Evolutionary conservation across 2,329 filamentous ascomycete genomes (phyloP).

Genomic region (Aspergillus amoenus): DNA sequence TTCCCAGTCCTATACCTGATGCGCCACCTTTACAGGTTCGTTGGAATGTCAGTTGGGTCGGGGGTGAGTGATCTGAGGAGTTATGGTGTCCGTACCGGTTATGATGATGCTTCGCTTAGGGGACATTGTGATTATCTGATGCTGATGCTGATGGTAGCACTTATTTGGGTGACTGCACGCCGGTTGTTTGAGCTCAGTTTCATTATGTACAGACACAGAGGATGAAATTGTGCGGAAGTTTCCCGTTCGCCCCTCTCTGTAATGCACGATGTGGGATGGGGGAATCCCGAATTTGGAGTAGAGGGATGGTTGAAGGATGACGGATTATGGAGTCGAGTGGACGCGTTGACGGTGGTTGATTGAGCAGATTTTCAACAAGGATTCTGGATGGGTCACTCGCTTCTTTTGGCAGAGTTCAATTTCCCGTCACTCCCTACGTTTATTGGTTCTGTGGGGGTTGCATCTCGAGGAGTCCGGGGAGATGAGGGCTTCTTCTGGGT

Average conservation of each 20-base stretch:
- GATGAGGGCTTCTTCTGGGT: slow-evolving; percentile 1
- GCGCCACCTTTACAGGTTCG: slow-evolving; percentile 28
- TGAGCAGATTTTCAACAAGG: background rate
- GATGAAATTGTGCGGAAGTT: background rate
- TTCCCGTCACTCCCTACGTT: background rate
- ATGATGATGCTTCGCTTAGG: slow-evolving; percentile 28
- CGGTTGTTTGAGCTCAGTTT: background rate
- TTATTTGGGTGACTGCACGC: background rate
- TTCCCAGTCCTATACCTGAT: slow-evolving; percentile 38
- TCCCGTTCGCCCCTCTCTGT: background rate
- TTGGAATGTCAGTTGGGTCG: background rate
- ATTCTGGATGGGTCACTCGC: background rate
- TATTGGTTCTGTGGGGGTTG: background rate
- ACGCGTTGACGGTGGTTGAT: background rate
- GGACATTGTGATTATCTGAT: slow-evolving; percentile 3
- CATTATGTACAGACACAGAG: background rate
- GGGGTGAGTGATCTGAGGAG: background rate
- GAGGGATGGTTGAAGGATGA: background rate
- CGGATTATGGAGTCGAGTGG: background rate
- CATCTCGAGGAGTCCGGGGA: slow-evolving; percentile 4
- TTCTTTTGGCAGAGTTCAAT: background rate
- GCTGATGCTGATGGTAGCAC: background rate
- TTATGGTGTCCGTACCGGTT: slow-evolving; percentile 21
- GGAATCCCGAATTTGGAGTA: slow-evolving; percentile 6
- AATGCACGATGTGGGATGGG: slow-evolving; percentile 10